These are phyloP conservation scores for Mycena polygramma DNA, from an alignment of 768 basidiomycete species.

Conservation along the genomic window DNA sequence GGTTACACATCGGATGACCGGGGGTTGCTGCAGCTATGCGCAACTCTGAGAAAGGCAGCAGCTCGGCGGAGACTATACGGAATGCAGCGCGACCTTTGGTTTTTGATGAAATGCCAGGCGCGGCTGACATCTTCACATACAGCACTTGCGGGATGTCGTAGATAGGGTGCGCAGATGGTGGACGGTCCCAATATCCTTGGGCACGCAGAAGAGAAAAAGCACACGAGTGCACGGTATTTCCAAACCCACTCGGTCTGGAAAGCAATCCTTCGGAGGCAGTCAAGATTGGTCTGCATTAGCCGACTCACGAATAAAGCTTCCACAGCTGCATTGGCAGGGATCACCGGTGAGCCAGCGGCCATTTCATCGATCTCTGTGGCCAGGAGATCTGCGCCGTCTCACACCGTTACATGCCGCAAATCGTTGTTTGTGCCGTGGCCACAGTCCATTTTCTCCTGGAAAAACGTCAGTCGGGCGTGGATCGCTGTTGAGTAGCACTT, in stretches of 20 bases:
- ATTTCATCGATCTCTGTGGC: constrained; percentile 12
- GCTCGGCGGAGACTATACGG: constrained; percentile 12
- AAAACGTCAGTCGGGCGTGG: no score
- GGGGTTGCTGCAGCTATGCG: constrained; percentile 4
- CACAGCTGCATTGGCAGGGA: constrained; percentile 4
- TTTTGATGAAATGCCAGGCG: constrained; percentile 6
- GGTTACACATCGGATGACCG: constrained; percentile 18
- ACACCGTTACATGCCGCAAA: constrained; percentile 13
- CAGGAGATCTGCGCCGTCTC: neutral
- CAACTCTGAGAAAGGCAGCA: constrained; percentile 18
- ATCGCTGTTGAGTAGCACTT: no score
- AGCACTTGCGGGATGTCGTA: constrained; percentile 6
- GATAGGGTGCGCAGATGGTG: neutral
- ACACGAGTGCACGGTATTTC: constrained; percentile 13
- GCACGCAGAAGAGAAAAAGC: constrained; percentile 16
- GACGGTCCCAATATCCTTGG: constrained; percentile 22
- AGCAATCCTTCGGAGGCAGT: neutral
- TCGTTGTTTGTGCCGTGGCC: constrained; percentile 21
- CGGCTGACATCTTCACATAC: constrained; percentile 11
- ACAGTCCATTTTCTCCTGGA: constrained; percentile 19
- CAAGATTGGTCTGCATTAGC: no score
- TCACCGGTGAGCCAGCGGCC: neutral
- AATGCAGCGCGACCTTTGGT: constrained; percentile 29
- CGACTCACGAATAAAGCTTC: constrained; percentile 11
- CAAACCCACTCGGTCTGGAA: constrained; percentile 20